Evolutionary conservation across 768 basidiomycete species (phyloP), one percentile per base, ranked within the genome.

Genomic region (Mycena galopus): DNA sequence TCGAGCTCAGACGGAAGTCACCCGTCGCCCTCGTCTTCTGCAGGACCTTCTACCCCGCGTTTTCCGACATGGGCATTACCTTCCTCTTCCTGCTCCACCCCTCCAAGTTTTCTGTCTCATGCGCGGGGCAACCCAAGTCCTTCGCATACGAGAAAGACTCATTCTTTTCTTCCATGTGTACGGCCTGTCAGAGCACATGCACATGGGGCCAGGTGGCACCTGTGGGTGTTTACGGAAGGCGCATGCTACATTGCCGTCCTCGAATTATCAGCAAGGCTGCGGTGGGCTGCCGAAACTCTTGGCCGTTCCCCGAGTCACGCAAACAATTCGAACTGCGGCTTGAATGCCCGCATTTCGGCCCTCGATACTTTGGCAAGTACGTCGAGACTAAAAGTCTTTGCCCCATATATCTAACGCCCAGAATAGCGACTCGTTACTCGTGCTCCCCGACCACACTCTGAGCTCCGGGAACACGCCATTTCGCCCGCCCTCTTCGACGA

Each of bases 181-280:
- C 6, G 65, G 65, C 9, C 47, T 75, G 1, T 47, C 71, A 23
- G 65, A 61, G 9, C 63, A 63, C 56, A 61, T 55, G 33, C 25
- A 19, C 59, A 25, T 71, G 44, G 51, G 56, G 25, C 72, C 27
- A 75, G 77, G 29, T 78, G 80, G 30, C 81, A 86, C 35, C 14
- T 88, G 88, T 64, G 85, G 82, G 14, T 88, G 88, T 70, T 77
- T 88, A 79, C 81, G 53, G 87, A 88, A 65, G 65, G 79, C 14
- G 73, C 78, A 50, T 84, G 80, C 73, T 88, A 88, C 75, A 83
- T 77, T 51, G 83, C 80, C n/a, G 78, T 87, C 19, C 81, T 88
- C 9, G 88, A 88, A 64, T 79, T 88, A 29, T 88, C 88, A 2
- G 76, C 88, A 25, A 83, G 87, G 59, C 82, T 88, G 19, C 85